Conservation (phyloP, 148 eudicot species). For the Rhododendron vialii region DNA sequence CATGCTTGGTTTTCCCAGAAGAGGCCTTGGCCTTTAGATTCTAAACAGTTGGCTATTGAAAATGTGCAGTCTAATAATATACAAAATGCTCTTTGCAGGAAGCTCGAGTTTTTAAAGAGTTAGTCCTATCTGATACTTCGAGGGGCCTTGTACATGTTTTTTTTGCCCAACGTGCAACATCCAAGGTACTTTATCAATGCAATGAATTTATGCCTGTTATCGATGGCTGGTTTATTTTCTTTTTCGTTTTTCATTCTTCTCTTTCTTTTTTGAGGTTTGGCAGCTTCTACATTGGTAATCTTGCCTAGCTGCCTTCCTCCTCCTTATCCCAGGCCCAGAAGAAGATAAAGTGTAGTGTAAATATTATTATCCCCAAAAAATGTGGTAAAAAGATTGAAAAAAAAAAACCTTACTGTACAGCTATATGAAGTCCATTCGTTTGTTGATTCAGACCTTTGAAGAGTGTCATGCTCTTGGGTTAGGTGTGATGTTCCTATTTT, state of each 20-base stretch:
- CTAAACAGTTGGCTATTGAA: not conserved
- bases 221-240: not conserved
- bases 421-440: not conserved
- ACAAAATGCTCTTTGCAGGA: conserved; percentile 44
- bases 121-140: conserved; percentile 61
- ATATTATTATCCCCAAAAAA: not conserved
- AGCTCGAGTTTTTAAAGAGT: conserved; percentile 47
- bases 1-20: not conserved
- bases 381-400: not conserved
- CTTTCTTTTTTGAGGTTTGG: not conserved
- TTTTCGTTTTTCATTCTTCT: not conserved
- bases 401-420: not conserved
- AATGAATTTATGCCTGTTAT: not conserved
- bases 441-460: not conserved
- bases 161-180: conserved; percentile 76
- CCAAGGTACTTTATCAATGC: conserved; percentile 51
- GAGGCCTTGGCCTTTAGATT: not conserved
- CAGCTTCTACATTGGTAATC: not conserved
- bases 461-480: not conserved
- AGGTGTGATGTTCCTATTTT: not conserved
- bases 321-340: not conserved
- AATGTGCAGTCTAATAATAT: conserved; percentile 2
- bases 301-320: not conserved
- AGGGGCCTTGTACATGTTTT: conserved; percentile 84
- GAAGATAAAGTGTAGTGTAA: not conserved